Evolutionary conservation across 2,329 filamentous ascomycete genomes (phyloP).

Genomic region (Aspergillus quadricinctus): DNA sequence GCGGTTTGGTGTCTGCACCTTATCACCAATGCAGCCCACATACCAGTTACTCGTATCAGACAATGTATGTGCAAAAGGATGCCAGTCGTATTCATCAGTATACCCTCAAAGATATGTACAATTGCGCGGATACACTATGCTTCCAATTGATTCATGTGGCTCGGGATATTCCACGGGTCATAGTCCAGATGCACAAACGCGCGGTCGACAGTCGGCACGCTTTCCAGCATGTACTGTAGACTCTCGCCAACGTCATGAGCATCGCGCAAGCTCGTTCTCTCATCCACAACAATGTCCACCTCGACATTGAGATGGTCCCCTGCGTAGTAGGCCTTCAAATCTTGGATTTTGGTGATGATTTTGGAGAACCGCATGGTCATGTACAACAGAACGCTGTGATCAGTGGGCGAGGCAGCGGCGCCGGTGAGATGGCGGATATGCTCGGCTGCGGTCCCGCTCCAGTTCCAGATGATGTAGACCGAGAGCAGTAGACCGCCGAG

Average conservation of each 20-base stretch:
- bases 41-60: background rate
- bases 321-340: constrained; percentile 60
- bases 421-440: constrained; percentile 60
- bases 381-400: constrained; percentile 80
- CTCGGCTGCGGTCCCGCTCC: constrained; percentile 58
- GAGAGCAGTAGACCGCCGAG: constrained; percentile 59
- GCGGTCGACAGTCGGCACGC: constrained; percentile 39
- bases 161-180: constrained; percentile 41
- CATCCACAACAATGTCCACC: constrained; percentile 59
- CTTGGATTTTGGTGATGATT: constrained; percentile 65
- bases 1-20: too few species aligned
- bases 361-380: constrained; percentile 91
- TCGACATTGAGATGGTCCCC: constrained; percentile 61
- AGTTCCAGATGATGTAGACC: constrained; percentile 58
- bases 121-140: background rate
- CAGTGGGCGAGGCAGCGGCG: constrained; percentile 54
- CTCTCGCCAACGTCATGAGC: constrained; percentile 59
- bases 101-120: background rate
- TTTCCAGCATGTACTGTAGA: constrained; percentile 59
- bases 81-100: background rate
- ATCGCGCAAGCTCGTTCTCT: constrained; percentile 50
- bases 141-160: constrained; percentile 34
- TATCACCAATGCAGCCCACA: background rate
- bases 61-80: background rate
- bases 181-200: constrained; percentile 52